Percentiles rank a stretch among this genome's conserved stretches.
Evolutionary conservation across 1,284 basidiomycete species (phyloP).

Genomic region (Xerocomus amazonicus): DNA sequence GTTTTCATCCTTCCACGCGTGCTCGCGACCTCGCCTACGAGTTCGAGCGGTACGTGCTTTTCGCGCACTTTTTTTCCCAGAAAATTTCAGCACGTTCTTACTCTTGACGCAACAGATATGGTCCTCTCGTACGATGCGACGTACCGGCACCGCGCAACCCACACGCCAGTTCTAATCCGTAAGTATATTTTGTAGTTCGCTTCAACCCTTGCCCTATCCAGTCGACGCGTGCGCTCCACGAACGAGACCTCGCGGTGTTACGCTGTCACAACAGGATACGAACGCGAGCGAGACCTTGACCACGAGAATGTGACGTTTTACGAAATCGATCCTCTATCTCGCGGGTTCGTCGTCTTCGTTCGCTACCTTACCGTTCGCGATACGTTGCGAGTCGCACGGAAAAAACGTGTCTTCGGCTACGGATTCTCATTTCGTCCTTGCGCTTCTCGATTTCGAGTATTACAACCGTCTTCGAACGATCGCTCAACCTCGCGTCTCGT

Average conservation of each 20-base stretch:
- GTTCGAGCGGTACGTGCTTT: slow-evolving; percentile 69
- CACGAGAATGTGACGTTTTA: slow-evolving; percentile 24
- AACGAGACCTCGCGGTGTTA: slow-evolving; percentile 23
- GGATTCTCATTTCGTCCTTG: slow-evolving; percentile 24
- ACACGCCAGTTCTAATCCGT: slow-evolving; percentile 70
- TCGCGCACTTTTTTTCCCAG: not conserved
- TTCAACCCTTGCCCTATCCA: slow-evolving; percentile 35
- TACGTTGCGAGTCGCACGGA: slow-evolving; percentile 21
- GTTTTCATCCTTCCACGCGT: slow-evolving; percentile 74
- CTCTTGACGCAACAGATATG: slow-evolving; percentile 46
- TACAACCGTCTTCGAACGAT: slow-evolving; percentile 36
- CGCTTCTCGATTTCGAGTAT: slow-evolving; percentile 26
- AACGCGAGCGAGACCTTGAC: slow-evolving; percentile 30
- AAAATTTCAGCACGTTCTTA: slow-evolving; percentile 1
- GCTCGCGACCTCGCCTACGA: slow-evolving; percentile 83
- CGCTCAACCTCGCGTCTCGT: slow-evolving; percentile 67
- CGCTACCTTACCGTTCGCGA: slow-evolving; percentile 35
- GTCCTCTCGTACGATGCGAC: slow-evolving; percentile 80
- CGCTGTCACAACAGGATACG: slow-evolving; percentile 27
- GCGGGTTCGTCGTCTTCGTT: slow-evolving; percentile 37
- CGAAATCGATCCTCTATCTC: slow-evolving; percentile 30
- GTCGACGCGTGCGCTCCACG: slow-evolving; percentile 32
- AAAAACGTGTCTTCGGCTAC: slow-evolving; percentile 29
- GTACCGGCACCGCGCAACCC: slow-evolving; percentile 82
- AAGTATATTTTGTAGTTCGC: slow-evolving; percentile 42